Evolutionary conservation across 2,329 filamentous ascomycete species (phyloP).

Genomic region (Xylaria sp.): DNA sequence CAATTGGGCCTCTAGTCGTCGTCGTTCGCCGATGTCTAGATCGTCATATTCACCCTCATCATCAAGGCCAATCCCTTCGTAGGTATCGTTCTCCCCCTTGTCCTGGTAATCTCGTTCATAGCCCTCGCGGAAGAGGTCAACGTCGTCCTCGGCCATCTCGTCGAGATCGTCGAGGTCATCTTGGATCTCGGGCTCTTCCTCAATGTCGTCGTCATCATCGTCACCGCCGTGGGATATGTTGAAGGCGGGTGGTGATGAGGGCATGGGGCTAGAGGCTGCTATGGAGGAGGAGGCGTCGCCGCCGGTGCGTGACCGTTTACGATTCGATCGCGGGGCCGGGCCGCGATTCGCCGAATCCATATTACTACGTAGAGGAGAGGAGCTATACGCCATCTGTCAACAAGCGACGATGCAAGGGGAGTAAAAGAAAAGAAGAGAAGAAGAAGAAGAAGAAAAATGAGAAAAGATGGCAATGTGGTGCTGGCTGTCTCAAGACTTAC

Average conservation of each 20-base stretch:
- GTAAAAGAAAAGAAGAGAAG: too few species aligned
- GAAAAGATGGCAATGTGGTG: not conserved
- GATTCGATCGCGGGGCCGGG: slow-evolving; percentile 60
- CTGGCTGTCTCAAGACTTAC: not conserved
- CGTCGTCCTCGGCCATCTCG: slow-evolving; percentile 82
- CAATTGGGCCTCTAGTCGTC: slow-evolving; percentile 77
- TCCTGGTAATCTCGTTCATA: slow-evolving; percentile 77
- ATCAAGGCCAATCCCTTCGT: slow-evolving; percentile 78
- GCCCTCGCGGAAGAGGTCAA: slow-evolving; percentile 80
- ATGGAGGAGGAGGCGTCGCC: slow-evolving; percentile 64
- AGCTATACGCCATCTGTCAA: slow-evolving; percentile 22
- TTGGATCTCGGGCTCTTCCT: slow-evolving; percentile 77
- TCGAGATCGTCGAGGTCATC: slow-evolving; percentile 82
- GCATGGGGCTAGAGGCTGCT: slow-evolving; percentile 70
- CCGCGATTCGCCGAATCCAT: slow-evolving; percentile 88
- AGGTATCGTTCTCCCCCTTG: slow-evolving; percentile 73
- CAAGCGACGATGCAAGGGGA: not conserved
- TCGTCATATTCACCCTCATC: slow-evolving; percentile 80
- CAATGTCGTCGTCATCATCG: slow-evolving; percentile 79
- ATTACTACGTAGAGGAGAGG: slow-evolving; percentile 81
- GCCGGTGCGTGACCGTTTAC: slow-evolving; percentile 66
- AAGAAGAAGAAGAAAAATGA: not conserved
- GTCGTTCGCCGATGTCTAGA: slow-evolving; percentile 72
- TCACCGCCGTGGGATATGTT: slow-evolving; percentile 74
- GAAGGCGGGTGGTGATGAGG: slow-evolving; percentile 73